These are phyloP conservation scores for Arabidopsis arenosa DNA, from an alignment of 345 rosid species.

Conservation along the genomic window DNA sequence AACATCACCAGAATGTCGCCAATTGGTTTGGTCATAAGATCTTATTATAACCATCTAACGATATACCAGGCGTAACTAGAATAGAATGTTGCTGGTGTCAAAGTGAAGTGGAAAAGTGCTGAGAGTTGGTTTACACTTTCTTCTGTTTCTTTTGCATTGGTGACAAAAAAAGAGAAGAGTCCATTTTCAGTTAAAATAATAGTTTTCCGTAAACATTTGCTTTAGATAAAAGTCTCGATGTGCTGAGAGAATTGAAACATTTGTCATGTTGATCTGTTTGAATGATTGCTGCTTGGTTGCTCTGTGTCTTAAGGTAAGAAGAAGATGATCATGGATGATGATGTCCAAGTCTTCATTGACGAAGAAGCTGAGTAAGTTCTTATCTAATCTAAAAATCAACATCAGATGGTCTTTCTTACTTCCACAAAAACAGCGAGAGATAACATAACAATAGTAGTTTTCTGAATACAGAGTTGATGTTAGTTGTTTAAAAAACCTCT, in stretches of 20 bases:
- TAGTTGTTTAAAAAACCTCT: constrained; percentile 1
- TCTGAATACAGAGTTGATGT: constrained; percentile 11
- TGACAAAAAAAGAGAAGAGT: not conserved
- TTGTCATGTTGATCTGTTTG: constrained; percentile 4
- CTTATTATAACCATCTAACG: not conserved
- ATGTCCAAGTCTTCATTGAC: constrained; percentile 64
- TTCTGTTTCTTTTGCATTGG: constrained; percentile 12
- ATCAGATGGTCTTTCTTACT: constrained; percentile 28
- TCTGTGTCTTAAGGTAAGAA: constrained; percentile 60
- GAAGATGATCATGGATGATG: constrained; percentile 43
- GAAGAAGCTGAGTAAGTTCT: constrained; percentile 88
- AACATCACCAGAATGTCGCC: not conserved
- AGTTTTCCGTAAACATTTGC: not conserved
- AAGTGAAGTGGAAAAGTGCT: not conserved
- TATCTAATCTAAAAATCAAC: constrained; percentile 9
- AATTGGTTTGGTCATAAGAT: not conserved
- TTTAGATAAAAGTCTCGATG: not conserved
- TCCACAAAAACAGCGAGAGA: constrained; percentile 11
- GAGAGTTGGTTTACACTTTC: constrained; percentile 12
- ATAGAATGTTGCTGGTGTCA: not conserved
- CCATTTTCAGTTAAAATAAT: not conserved
- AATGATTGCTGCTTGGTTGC: constrained; percentile 26
- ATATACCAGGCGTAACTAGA: not conserved
- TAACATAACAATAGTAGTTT: constrained; percentile 4
- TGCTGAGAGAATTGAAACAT: constrained; percentile 2